Conservation (phyloP, 2,329 filamentous ascomycete species). For the Teratosphaeria zuluensis region DNA sequence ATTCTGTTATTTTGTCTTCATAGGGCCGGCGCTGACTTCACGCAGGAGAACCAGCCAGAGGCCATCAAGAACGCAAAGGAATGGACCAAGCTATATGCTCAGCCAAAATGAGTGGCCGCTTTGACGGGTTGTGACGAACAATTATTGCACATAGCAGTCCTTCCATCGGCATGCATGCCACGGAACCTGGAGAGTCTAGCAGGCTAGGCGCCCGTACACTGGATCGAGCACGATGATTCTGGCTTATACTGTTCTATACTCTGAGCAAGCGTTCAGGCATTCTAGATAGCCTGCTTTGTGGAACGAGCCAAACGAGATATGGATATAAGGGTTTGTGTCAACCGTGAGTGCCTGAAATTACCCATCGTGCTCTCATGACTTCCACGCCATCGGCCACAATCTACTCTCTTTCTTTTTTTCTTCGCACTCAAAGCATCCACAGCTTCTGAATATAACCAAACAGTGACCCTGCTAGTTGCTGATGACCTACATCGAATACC, state of each 20-base stretch:
- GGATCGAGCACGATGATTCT: not conserved
- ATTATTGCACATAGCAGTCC: not conserved
- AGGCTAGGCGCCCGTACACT: not conserved
- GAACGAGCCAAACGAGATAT: not conserved
- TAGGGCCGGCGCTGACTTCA: constrained; percentile 5
- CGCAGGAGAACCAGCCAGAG: constrained; percentile 69
- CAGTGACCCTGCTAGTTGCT: not conserved
- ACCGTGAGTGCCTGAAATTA: not conserved
- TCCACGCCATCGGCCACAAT: not conserved
- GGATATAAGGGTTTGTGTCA: not conserved
- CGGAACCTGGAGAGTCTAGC: not conserved
- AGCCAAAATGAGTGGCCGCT: constrained; percentile 3
- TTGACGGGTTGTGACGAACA: not conserved
- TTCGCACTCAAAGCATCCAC: not conserved
- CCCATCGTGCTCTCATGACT: not conserved
- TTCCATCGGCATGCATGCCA: not conserved
- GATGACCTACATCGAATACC: not conserved
- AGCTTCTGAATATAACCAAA: not conserved
- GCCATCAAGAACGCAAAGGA: constrained; percentile 87
- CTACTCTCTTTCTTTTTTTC: not conserved
- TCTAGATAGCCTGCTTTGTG: not conserved
- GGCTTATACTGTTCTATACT: not conserved
- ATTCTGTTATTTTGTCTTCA: not conserved
- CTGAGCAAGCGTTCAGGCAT: not conserved
- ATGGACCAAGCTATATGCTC: constrained; percentile 79